Evolutionary conservation across 768 basidiomycete species (phyloP), one percentile per base, ranked within the genome.

Genomic region (Suillus discolor): DNA sequence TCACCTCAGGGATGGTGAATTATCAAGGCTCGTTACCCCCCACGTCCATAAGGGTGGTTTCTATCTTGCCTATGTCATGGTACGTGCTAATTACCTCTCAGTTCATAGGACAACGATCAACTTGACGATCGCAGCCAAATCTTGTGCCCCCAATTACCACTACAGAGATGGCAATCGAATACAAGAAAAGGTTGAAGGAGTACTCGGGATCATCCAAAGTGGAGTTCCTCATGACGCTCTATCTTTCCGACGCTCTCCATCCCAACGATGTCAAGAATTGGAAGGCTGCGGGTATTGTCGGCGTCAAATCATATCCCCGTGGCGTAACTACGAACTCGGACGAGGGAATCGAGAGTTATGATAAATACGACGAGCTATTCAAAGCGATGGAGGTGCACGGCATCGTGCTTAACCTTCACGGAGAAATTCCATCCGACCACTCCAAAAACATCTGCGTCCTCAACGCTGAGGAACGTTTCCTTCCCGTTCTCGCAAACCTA

Each of bases 301-400:
- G 97, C 47, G 94, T 99, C 70, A 99, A 99, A 79, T 96, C 93
- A 18, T 99, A 99, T 76, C 97, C 97, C 57, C 85, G 93, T 66
- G 97, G 97, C 12, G 97, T 99, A 4, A 99, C 97, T 28, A 99
- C 97, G 42, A 97, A 98, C 77, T 96, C 94, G 15, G 94, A 96
- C 65, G 89, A 93, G 41, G 97, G 97, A 8, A 97, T 99, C 69
- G 97, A 99, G 76, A 94, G 94, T 16, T 99, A 99, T 71, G 92
- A 93, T 71, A 83, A 86, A 1, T 99, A 97, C 75, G 97, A 98
- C 77, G 90, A 92, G 23, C 87, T 97, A 39, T 99, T 99, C 74
- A 88, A 88, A 71, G 92, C 89, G 44, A 98, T 99, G 96, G 89
- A 98, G 79, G 89, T 93, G 72, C 90, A 88, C 34, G 93, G 89